Base-by-base conservation (phyloP, 305 asterid species). In the Fraxinus platypoda region DNA sequence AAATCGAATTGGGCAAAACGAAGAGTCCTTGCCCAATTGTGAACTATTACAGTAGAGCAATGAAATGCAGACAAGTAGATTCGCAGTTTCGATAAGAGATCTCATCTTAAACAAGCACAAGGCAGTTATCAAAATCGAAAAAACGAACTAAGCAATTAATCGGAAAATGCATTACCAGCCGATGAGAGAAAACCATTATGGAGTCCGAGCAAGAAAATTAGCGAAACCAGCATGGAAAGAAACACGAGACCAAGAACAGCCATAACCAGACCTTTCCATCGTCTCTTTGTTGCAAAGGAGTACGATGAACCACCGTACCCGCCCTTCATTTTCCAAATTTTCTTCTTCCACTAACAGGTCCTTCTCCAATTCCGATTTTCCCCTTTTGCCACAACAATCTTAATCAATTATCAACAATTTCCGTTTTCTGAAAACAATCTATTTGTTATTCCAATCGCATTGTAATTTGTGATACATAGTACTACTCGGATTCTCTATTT, bases 141-240 rank as follows among this genome's bases (percentile, higher is more conserved):
- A 13, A 33, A 31, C 15, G 46, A 74, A 77, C 26, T 31, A 8
- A 49, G 68, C 15, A 75, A 64, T 28, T 31, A 25, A 46, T 64
- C 77, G 28, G 37, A 52, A 33, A n/a, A 74, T 28, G 76, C 52
- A 80, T 78, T 83, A 93, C 97, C 96, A n/a, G 88, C 83, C 85
- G 93, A 75, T 46, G 97, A 81, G 84, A 91, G 94, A 87, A 94
- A 88, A 49, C 94, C 88, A 81, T 73, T 90, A 87, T 93, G 94
- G 84, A 93, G 93, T 78, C 98, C 97, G 78, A 95, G 93, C 86
- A 94, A 86, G 86, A 95, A 93, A 85, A 92, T 89, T 30, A 95
- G 91, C 19, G 98, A 98, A 8, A 94, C 98, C 76, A 95, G 97
- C 98, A 95, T 92, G 77, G 99, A 95, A 23, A 94, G 93, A 15